Percentiles rank a stretch among this genome's conserved stretches.
These are phyloP conservation scores for Moesziomyces globuligerus DNA, from an alignment of 1,284 basidiomycete genomes.

Conservation along the genomic window DNA sequence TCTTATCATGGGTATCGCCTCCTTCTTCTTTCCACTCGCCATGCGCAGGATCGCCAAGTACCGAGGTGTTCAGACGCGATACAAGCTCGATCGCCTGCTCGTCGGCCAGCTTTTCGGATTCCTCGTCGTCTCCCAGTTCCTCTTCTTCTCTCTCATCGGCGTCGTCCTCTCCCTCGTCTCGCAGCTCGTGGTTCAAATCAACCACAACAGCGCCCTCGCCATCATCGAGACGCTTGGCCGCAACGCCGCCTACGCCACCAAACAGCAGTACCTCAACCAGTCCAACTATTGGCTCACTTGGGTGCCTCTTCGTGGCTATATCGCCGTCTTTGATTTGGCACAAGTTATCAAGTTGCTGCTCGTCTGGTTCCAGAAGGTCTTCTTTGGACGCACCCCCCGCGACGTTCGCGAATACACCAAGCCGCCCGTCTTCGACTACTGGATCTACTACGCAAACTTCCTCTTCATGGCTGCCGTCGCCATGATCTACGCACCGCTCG, in stretches of 20 bases:
- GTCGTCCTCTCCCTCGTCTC: constrained; percentile 57
- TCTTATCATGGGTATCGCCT: constrained; percentile 55
- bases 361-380: constrained; percentile 80
- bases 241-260: constrained; percentile 44
- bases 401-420: constrained; percentile 96
- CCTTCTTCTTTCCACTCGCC: constrained; percentile 58
- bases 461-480: constrained; percentile 63
- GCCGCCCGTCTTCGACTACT: constrained; percentile 90
- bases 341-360: constrained; percentile 90
- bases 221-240: constrained; percentile 47
- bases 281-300: constrained; percentile 67
- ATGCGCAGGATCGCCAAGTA: constrained; percentile 65
- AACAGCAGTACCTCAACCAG: constrained; percentile 59
- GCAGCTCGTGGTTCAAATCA: constrained; percentile 44
- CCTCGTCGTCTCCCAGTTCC: constrained; percentile 63
- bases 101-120: constrained; percentile 63
- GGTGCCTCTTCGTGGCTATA: constrained; percentile 82
- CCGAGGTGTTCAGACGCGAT: constrained; percentile 59
- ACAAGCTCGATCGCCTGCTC: constrained; percentile 54
- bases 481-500: constrained; percentile 61
- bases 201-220: constrained; percentile 39
- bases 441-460: constrained; percentile 76
- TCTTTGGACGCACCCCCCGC: constrained; percentile 94
- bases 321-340: constrained; percentile 92
- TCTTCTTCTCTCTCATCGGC: constrained; percentile 65